Base-by-base conservation (phyloP, 2,329 filamentous ascomycete genomes). In the Paraconiothyrium sp. region DNA sequence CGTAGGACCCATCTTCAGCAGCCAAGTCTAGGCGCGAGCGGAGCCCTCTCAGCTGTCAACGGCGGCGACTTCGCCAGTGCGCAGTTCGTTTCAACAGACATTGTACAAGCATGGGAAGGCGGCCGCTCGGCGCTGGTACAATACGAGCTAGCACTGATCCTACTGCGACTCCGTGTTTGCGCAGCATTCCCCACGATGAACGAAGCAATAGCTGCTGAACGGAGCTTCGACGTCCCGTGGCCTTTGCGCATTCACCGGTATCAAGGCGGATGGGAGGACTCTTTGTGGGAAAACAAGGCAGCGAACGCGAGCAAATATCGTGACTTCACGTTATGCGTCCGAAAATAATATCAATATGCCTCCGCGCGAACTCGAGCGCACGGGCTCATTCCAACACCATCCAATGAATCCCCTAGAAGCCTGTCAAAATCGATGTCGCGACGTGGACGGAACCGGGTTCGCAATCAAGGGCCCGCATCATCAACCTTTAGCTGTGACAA, bases 51-150 rank as follows among this genome's bases (percentile, higher is more conserved):
- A 65, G 65, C 65, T 67, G 54, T 39, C 43, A 58, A 59, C 60
- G 37, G 52, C 48, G 47, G 44, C 59, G 37, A 46, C 11, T 32
- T 49, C 55, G 69, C 65, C 57, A 62, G 54, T 67, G 68, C 63
- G 64, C 66, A 66, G 64, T 67, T 60, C 24, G 34, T 52, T 39
- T 24, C 50, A 20, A 41, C 58, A 61, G 59, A 50, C 58, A 20
- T 37, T 50, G 27, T 60, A 61, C 59, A 24, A 39, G 43, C 58
- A 37, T 24, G 69, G 67, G 22, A 66, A 69, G 66, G 72, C 59
- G 67, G 63, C 71, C 69, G 68, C 65, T 69, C 4, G 27, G 20
- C 37, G 70, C 46, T 20, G n/a, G 62, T 60, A 67, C 54, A 64
- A 63, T 49, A 62, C 64, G 48, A 68, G 59, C 54, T 63, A 49